Evolutionary conservation across 352 stramenopile species (phyloP).

Genomic region (Aphanomyces astaci): DNA sequence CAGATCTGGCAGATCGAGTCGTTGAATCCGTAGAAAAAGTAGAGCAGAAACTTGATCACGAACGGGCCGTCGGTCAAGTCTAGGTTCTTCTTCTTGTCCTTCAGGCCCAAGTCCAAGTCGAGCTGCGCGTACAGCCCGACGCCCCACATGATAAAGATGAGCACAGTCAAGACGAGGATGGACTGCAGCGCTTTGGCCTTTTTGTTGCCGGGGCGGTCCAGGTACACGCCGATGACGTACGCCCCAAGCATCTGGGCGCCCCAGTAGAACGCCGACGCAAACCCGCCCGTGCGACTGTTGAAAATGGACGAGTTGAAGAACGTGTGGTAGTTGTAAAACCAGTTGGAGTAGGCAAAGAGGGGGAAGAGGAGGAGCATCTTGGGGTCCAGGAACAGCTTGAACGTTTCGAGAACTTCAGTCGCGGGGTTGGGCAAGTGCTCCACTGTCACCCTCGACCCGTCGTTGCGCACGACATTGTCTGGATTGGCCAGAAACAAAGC

Average conservation of each 20-base stretch:
- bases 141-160: constrained; percentile 37
- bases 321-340: constrained; percentile 59
- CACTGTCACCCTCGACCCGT: constrained; percentile 26
- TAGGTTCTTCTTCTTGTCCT: constrained; percentile 29
- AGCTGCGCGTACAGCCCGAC: constrained; percentile 30
- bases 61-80: constrained; percentile 31
- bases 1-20: constrained; percentile 74
- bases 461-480: constrained; percentile 25
- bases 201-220: constrained; percentile 26
- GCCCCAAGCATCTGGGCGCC: constrained; percentile 38
- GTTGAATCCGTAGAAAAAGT: constrained; percentile 59
- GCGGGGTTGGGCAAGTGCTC: neutral
- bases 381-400: constrained; percentile 2
- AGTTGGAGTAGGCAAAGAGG: constrained; percentile 55
- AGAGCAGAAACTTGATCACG: constrained; percentile 39
- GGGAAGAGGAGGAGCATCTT: constrained; percentile 33
- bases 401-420: neutral
- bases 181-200: constrained; percentile 9
- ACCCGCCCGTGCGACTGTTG: constrained; percentile 33
- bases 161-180: constrained; percentile 23
- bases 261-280: constrained; percentile 41
- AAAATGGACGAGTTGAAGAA: constrained; percentile 44
- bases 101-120: constrained; percentile 27
- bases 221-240: constrained; percentile 25
- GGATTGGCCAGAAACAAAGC: constrained; percentile 37